phyloP scores from a whole-genome alignment of 2,329 filamentous ascomycete species.

The Alternaria viburni region DNA sequence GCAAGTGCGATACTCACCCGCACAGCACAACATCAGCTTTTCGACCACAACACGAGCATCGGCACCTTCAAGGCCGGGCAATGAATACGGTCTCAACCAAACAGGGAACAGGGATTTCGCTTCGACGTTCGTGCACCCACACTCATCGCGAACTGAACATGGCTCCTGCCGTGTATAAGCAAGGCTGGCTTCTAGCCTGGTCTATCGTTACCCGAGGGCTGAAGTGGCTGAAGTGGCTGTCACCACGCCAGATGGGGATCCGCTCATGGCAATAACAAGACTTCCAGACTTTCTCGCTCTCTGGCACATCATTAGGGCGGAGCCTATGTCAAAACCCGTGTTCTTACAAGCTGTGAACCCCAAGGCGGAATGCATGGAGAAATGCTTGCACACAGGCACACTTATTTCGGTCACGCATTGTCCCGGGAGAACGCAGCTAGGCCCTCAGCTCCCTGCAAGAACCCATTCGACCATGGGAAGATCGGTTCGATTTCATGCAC shows the following conservation, averaged over 20 bases:
- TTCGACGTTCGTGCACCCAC: not conserved
- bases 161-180: not conserved
- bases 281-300: not conserved
- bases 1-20: not conserved
- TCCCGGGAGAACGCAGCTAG: not conserved
- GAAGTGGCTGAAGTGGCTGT: not conserved
- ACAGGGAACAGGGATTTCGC: not conserved
- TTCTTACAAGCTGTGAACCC: not conserved
- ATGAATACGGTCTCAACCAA: not conserved
- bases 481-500: not conserved
- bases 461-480: not conserved
- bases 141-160: not conserved
- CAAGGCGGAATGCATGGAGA: not conserved
- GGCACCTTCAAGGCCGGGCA: not conserved
- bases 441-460: not conserved
- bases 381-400: not conserved
- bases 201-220: not conserved
- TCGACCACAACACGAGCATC: not conserved
- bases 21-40: not conserved
- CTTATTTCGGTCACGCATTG: not conserved
- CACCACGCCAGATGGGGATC: not conserved
- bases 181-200: not conserved
- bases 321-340: not conserved
- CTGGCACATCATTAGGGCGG: not conserved
- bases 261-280: not conserved